phyloP scores from a whole-genome alignment of 1,139 yeast genomes.

The Chernovozyma sophiae-reginae region DNA sequence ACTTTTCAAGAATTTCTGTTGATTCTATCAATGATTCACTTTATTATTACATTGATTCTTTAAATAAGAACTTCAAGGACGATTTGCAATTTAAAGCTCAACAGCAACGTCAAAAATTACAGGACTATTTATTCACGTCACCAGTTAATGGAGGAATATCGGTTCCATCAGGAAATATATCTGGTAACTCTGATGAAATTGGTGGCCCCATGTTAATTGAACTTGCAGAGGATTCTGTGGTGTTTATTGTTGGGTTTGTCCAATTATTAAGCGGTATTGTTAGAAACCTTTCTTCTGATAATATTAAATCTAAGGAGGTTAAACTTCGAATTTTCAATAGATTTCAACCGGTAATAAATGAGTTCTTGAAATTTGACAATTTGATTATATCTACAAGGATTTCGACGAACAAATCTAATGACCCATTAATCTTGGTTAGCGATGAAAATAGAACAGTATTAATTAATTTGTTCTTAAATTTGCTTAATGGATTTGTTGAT shows the following conservation, averaged over 20 bases:
- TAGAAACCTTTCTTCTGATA: conserved; percentile 22
- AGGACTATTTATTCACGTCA: conserved; percentile 2
- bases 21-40: conserved; percentile 55
- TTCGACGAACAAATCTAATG: conserved; percentile 2
- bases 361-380: conserved; percentile 41
- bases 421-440: conserved; percentile 16
- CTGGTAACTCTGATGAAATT: conserved; percentile 10
- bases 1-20: conserved; percentile 52
- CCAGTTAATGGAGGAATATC: conserved; percentile 15
- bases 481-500: conserved; percentile 49
- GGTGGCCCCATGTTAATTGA: conserved; percentile 36
- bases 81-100: conserved; percentile 31
- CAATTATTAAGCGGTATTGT: conserved; percentile 36
- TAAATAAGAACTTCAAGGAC: conserved; percentile 40
- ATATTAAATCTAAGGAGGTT: conserved; percentile 26
- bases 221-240: conserved; percentile 76
- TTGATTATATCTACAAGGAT: conserved; percentile 21
- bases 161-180: conserved; percentile 14
- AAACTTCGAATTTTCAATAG: conserved; percentile 29
- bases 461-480: conserved; percentile 30
- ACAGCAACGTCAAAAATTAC: conserved; percentile 3
- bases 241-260: conserved; percentile 70
- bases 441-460: conserved; percentile 36
- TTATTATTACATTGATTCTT: conserved; percentile 50
- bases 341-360: conserved; percentile 32